Evolutionary conservation across 345 rosid species (phyloP).

Genomic region (Gossypium raimondii): DNA sequence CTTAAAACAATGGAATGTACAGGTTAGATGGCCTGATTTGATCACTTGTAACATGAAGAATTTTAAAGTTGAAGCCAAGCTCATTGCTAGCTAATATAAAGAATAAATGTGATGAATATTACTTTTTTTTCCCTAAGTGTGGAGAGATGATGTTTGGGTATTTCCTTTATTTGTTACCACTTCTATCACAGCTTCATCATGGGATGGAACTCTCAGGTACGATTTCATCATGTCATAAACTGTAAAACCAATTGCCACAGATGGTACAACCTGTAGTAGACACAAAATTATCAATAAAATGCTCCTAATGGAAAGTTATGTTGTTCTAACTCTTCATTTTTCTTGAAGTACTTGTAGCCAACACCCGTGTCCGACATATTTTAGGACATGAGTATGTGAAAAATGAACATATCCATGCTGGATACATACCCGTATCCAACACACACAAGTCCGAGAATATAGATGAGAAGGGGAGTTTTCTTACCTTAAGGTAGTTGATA

Average conservation of each 20-base stretch:
- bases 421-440: neutral
- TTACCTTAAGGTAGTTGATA: slow-evolving; percentile 88
- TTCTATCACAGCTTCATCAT: slow-evolving; percentile 57
- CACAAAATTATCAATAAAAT: neutral
- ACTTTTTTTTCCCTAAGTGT: slow-evolving; percentile 25
- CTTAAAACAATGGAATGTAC: slow-evolving; percentile 37
- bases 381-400: neutral
- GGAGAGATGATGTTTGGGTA: slow-evolving; percentile 45
- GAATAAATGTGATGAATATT: slow-evolving; percentile 5
- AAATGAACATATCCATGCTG: too few relatives aligned
- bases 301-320: neutral
- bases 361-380: neutral
- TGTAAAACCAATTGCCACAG: slow-evolving; percentile 93
- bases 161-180: slow-evolving; percentile 46
- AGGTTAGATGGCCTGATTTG: slow-evolving; percentile 18
- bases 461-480: neutral
- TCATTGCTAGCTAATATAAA: neutral
- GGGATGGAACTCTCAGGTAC: slow-evolving; percentile 71
- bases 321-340: neutral
- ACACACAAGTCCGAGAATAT: neutral
- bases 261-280: slow-evolving; percentile 70
- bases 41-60: slow-evolving; percentile 21
- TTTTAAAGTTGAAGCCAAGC: slow-evolving; percentile 1
- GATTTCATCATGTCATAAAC: slow-evolving; percentile 84
- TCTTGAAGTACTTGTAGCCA: neutral